phyloP scores from a whole-genome alignment of 2,329 filamentous ascomycete species.

The Colletotrichum sp. region DNA sequence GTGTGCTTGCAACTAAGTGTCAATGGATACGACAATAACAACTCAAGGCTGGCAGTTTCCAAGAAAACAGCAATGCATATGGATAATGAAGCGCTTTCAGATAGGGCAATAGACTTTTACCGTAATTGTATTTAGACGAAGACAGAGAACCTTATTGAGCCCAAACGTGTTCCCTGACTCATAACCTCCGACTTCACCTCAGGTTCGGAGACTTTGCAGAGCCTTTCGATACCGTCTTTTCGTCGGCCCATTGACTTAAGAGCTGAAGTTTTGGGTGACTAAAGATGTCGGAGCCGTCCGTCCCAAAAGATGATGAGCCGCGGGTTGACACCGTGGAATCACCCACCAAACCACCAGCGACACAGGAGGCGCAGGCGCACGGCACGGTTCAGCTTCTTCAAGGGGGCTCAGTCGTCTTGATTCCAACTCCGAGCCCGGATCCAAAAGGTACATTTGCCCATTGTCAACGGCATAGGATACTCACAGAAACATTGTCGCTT shows the following conservation, averaged over 20 bases:
- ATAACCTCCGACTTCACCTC: not conserved
- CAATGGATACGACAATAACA: not conserved
- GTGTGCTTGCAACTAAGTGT: not conserved
- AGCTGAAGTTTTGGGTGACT: not conserved
- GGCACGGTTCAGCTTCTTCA: constrained; percentile 1
- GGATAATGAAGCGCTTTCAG: not conserved
- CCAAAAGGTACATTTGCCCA: constrained; percentile 21
- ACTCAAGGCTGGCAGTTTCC: not conserved
- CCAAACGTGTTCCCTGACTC: not conserved
- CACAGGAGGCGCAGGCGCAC: not conserved
- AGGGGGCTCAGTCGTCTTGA: constrained; percentile 22
- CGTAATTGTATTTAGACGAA: not conserved
- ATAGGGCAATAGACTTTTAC: not conserved
- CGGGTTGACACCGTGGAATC: not conserved
- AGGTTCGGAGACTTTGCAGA: not conserved
- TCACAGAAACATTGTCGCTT: not conserved
- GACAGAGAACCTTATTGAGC: not conserved
- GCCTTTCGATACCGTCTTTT: not conserved
- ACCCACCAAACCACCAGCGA: not conserved
- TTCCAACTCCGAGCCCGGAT: constrained; percentile 27
- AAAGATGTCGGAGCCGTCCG: not conserved
- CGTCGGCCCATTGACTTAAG: not conserved
- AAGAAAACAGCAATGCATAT: not conserved
- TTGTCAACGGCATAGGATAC: not conserved
- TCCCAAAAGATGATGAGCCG: not conserved